Evolutionary conservation across 352 stramenopile species (phyloP), one percentile per base, ranked within the genome.

Genomic region (Phytophthora syringae): DNA sequence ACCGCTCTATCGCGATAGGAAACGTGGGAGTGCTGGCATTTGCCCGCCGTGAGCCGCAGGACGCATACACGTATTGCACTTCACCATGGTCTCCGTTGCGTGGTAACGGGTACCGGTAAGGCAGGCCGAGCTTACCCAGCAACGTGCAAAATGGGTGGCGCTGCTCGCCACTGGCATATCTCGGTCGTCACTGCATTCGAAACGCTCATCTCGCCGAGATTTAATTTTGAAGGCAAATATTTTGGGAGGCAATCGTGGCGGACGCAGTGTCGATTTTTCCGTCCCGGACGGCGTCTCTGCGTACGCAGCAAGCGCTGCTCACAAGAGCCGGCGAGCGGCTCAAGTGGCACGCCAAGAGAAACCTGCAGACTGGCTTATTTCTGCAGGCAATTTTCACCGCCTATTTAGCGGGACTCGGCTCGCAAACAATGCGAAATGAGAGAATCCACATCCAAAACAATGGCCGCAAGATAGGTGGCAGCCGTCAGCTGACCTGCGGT

Each of bases 261-360:
- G n/a, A n/a, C n/a, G n/a, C 3, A 42, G 36, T 42, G 36, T 42
- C 36, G 36, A 42, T 21, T 42, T 42, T 16, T 4, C 34, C 36
- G 43, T 40, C 20, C 13, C 39, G 27, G 7, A 16, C 15, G 42
- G 20, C 21, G 64, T 67, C 64, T 68, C 37, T 72, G 64, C 36
- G 42, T 47, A n/a, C n/a, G 20, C 16, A 43, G 28, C 57, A 67
- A 65, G 43, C 63, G n/a, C 21, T 11, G 18, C 22, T 34, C 53
- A 70, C 43, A 66, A 74, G 52, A 74, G 60, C 52, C 60, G 60
- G 32, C 42, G 32, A 56, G 28, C 45, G 21, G 40, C 60, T 63
- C 49, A 70, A 70, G 36, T 53, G n/a, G 51, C 6, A 11, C 10
- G 37, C 50, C 57, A 72, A 67, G 57, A 72, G 57, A 66, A 51